Conservation (phyloP, 1,284 basidiomycete genomes). For the Ceraceosorus guamensis region DNA sequence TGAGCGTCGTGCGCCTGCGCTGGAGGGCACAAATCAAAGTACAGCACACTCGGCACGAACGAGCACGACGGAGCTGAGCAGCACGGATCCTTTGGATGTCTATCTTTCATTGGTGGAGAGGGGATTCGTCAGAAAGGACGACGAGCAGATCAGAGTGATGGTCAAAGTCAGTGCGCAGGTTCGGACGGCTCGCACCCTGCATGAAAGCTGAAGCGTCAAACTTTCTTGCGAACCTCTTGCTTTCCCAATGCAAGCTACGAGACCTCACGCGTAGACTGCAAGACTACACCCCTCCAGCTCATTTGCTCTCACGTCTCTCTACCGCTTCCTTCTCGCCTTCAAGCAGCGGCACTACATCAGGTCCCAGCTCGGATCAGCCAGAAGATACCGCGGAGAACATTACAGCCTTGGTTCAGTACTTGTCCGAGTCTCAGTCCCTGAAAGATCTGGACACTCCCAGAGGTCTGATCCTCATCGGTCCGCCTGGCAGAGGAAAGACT, state of each 20-base stretch:
- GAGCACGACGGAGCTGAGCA: no score
- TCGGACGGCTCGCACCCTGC: neutral
- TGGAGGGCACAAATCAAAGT: no score
- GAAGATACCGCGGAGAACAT: slow-evolving; percentile 19
- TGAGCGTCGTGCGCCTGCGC: no score
- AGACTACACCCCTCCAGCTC: slow-evolving; percentile 55
- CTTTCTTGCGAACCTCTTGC: no score
- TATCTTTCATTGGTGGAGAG: slow-evolving; percentile 51
- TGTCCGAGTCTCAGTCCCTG: slow-evolving; percentile 59
- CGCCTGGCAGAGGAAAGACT: slow-evolving; percentile 57
- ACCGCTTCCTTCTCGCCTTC: no score
- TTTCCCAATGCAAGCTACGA: no score
- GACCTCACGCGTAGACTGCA: slow-evolving; percentile 53
- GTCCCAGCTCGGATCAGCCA: no score
- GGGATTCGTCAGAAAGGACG: slow-evolving; percentile 59
- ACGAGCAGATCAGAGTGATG: slow-evolving; percentile 62
- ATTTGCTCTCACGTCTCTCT: no score
- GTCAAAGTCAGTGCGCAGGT: slow-evolving; percentile 55
- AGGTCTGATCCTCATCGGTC: slow-evolving; percentile 55
- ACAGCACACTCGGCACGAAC: no score
- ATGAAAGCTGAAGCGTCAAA: slow-evolving; percentile 27
- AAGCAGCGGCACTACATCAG: no score
- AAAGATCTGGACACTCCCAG: slow-evolving; percentile 58
- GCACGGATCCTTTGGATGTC: slow-evolving; percentile 34
- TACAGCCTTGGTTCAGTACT: slow-evolving; percentile 54